These are phyloP conservation scores for Begonia peltatifolia DNA, from an alignment of 306 rosid species.

Conservation along the genomic window DNA sequence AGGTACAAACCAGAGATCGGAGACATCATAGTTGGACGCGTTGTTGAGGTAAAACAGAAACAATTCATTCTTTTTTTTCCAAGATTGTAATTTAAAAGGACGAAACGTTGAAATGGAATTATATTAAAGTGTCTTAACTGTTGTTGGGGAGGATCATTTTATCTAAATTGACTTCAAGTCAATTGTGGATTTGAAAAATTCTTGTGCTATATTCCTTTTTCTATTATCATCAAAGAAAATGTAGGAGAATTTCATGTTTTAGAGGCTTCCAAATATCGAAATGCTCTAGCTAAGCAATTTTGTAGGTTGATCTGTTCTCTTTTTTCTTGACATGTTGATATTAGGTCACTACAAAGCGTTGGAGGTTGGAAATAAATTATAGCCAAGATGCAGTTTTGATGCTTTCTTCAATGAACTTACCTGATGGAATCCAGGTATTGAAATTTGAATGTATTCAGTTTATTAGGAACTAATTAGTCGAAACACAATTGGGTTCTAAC, in stretches of 20 bases:
- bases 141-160: too few species aligned
- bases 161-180: background rate
- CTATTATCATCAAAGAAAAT: too few species aligned
- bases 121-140: too few species aligned
- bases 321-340: background rate
- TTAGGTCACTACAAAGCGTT: conserved; percentile 82
- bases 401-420: conserved; percentile 95
- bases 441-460: background rate
- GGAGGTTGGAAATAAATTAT: conserved; percentile 78
- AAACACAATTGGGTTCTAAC: too few species aligned
- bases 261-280: too few species aligned
- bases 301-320: background rate
- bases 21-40: conserved; percentile 78
- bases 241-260: too few species aligned
- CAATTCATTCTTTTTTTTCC: background rate
- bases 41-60: conserved; percentile 44
- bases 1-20: conserved; percentile 97
- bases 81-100: too few species aligned
- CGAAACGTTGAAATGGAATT: too few species aligned
- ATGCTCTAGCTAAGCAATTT: background rate
- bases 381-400: conserved; percentile 71
- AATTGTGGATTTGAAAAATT: background rate
- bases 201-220: too few species aligned
- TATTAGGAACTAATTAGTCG: too few species aligned
- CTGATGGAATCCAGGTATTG: conserved; percentile 89